These are phyloP conservation scores for Wickerhamomyces ciferrii DNA, from an alignment of 805 yeast species.

Conservation along the genomic window DNA sequence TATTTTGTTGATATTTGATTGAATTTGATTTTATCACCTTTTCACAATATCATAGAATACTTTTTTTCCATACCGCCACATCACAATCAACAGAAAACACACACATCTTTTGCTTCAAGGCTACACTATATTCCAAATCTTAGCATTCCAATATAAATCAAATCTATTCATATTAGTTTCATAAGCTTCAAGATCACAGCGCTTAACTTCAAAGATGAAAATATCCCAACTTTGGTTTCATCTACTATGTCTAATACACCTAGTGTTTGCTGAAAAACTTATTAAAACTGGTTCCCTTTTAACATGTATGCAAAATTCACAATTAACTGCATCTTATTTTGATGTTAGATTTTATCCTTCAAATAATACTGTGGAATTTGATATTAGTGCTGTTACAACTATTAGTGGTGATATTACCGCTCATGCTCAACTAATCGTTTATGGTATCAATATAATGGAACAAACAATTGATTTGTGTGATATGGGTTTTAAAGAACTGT, in stretches of 20 bases:
- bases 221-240: neutral
- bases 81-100: too few species aligned
- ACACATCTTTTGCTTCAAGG: too few species aligned
- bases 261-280: slow-evolving; percentile 5
- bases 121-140: too few species aligned
- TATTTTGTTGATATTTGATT: too few species aligned
- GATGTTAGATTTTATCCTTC: slow-evolving; percentile 69
- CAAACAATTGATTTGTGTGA: slow-evolving; percentile 60
- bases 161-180: too few species aligned
- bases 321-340: slow-evolving; percentile 78
- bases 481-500: slow-evolving; percentile 48
- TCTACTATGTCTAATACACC: neutral
- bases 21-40: too few species aligned
- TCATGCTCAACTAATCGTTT: slow-evolving; percentile 60
- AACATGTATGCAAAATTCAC: slow-evolving; percentile 90
- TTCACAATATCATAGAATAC: too few species aligned
- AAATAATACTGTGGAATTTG: slow-evolving; percentile 56
- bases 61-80: too few species aligned
- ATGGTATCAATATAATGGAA: slow-evolving; percentile 66
- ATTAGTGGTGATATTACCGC: slow-evolving; percentile 67
- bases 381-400: slow-evolving; percentile 74
- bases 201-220: neutral
- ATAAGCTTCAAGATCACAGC: too few species aligned
- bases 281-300: slow-evolving; percentile 63
- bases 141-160: too few species aligned